Conservation (phyloP, 495 filamentous ascomycete genomes). For the Aspergillus sclerotioniger region DNA sequence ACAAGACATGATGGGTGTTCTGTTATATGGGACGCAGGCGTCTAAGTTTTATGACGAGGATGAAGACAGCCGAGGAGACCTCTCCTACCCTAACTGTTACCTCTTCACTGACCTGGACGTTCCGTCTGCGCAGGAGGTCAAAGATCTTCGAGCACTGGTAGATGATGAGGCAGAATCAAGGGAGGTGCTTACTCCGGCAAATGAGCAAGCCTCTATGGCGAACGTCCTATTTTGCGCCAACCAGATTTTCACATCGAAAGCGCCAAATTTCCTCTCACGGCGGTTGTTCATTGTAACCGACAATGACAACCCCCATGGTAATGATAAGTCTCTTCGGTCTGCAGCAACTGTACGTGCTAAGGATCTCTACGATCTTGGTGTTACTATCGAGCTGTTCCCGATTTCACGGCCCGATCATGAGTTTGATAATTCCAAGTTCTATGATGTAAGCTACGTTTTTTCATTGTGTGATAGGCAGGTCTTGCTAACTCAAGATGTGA, state of each 20-base stretch:
- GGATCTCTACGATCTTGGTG: slow-evolving; percentile 92
- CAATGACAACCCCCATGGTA: slow-evolving; percentile 80
- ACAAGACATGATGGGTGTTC: slow-evolving; percentile 93
- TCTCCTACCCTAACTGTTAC: slow-evolving; percentile 88
- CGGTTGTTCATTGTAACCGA: slow-evolving; percentile 95
- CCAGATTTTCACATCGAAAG: slow-evolving; percentile 93
- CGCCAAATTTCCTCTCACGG: slow-evolving; percentile 88
- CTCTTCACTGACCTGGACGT: slow-evolving; percentile 86
- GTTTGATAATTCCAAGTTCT: slow-evolving; percentile 87
- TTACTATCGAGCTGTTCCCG: slow-evolving; percentile 90
- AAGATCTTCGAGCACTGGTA: slow-evolving; percentile 66
- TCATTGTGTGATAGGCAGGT: too few relatives aligned
- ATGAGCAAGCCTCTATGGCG: slow-evolving; percentile 74
- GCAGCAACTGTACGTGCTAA: slow-evolving; percentile 83
- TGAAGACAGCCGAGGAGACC: slow-evolving; percentile 53
- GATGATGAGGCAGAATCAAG: slow-evolving; percentile 67
- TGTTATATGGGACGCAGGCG: slow-evolving; percentile 89
- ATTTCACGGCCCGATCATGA: slow-evolving; percentile 70
- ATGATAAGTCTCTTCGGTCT: slow-evolving; percentile 66
- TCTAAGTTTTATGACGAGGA: slow-evolving; percentile 77
- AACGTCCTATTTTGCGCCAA: slow-evolving; percentile 94
- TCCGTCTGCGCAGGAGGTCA: slow-evolving; percentile 83
- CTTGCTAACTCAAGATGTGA: slow-evolving; percentile 9
- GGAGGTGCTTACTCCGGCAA: slow-evolving; percentile 64
- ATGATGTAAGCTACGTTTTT: slow-evolving; percentile 63